phyloP scores from a whole-genome alignment of 345 rosid species.

The Camelina laxa region DNA sequence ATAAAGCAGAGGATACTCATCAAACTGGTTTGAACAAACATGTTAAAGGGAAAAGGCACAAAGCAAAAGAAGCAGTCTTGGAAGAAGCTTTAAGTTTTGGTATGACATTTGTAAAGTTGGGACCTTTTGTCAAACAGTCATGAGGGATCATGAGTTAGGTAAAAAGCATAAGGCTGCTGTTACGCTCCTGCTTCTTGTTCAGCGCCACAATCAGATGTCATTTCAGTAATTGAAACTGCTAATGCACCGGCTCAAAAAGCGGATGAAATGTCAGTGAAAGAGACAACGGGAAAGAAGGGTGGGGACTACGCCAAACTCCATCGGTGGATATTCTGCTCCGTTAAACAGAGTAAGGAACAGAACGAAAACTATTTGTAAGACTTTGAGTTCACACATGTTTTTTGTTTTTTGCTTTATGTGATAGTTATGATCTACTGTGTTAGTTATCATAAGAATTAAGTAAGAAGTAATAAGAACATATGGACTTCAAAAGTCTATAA shows the following conservation, averaged over 20 bases:
- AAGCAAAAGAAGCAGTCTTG: constrained; percentile 40
- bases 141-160: constrained; percentile 33
- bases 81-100: constrained; percentile 32
- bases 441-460: not conserved
- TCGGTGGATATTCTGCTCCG: constrained; percentile 34
- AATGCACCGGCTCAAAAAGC: not conserved
- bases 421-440: not conserved
- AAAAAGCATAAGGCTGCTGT: constrained; percentile 34
- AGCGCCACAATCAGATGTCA: not conserved
- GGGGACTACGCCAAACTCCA: constrained; percentile 33
- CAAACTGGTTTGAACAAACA: constrained; percentile 49
- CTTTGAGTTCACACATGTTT: constrained; percentile 6
- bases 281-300: constrained; percentile 17
- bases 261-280: not conserved
- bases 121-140: not conserved
- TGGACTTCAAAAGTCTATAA: no score
- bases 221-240: not conserved
- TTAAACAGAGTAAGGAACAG: constrained; percentile 9
- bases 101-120: constrained; percentile 24
- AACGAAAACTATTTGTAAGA: constrained; percentile 6
- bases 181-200: not conserved
- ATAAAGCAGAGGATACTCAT: constrained; percentile 47
- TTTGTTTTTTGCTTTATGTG: not conserved
- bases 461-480: not conserved
- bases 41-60: constrained; percentile 54